Evolutionary conservation across 2,329 filamentous ascomycete species (phyloP).

Genomic region (Xylaria sp.): DNA sequence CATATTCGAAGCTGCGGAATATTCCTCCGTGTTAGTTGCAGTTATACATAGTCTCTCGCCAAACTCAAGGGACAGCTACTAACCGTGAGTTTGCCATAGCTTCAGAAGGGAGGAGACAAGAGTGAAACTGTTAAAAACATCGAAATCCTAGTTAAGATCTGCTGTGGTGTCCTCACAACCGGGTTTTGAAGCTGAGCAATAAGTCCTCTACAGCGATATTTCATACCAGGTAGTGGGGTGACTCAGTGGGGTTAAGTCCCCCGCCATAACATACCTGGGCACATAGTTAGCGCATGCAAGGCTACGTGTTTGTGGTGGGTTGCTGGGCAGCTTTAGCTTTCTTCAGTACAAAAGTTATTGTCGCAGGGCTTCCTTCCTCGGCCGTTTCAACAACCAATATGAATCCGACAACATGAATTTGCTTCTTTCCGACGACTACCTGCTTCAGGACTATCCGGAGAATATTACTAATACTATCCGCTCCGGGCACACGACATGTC

Average conservation of each 20-base stretch:
- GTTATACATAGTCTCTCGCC: neutral
- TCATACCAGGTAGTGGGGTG: conserved; percentile 10
- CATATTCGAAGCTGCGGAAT: conserved; percentile 83
- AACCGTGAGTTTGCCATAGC: conserved; percentile 68
- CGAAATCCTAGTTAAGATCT: neutral
- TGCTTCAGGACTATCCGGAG: conserved; percentile 86
- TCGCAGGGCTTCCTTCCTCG: neutral
- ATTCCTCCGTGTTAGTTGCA: conserved; percentile 37
- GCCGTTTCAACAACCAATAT: conserved; percentile 33
- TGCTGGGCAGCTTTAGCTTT: neutral
- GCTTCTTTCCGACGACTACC: conserved; percentile 69
- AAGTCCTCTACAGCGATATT: neutral
- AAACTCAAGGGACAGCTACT: conserved; percentile 29
- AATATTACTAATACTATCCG: conserved; percentile 88
- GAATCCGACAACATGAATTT: conserved; percentile 62
- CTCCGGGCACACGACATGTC: conserved; percentile 71
- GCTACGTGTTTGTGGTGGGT: neutral
- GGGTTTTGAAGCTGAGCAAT: neutral
- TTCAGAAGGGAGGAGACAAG: neutral
- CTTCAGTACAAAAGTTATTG: neutral
- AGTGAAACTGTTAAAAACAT: neutral
- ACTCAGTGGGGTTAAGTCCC: conserved; percentile 8
- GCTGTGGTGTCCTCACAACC: neutral
- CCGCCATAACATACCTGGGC: neutral
- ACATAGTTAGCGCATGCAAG: neutral